Evolutionary conservation across 176 grass and related monocot species (phyloP).

Genomic region (Leersia perrieri): DNA sequence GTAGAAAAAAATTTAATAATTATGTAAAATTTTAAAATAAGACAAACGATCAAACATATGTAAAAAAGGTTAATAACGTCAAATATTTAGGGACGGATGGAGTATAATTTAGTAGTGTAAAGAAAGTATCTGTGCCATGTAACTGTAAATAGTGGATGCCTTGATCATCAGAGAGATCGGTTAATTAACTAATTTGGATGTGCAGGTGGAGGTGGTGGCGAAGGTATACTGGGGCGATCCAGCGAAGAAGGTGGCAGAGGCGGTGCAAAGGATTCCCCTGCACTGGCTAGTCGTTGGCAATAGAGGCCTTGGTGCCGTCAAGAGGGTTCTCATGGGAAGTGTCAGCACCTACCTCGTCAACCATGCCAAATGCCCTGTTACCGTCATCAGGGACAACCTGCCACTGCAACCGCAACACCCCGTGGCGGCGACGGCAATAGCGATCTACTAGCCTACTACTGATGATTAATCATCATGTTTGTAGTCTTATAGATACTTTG

Average conservation of each 20-base stretch:
- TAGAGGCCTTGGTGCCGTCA: slow-evolving; percentile 46
- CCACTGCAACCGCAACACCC: background rate
- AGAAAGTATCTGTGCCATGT: no score
- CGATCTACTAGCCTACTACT: no score
- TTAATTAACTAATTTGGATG: background rate
- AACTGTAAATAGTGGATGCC: no score
- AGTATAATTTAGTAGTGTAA: no score
- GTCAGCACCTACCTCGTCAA: slow-evolving; percentile 56
- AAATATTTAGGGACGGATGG: no score
- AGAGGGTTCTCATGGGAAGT: slow-evolving; percentile 61
- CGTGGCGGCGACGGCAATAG: background rate
- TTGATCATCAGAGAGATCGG: background rate
- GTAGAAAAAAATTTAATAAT: no score
- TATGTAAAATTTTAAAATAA: no score
- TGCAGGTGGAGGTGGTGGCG: slow-evolving; percentile 47
- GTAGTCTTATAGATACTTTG: no score
- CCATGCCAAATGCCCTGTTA: slow-evolving; percentile 52
- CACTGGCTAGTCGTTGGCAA: slow-evolving; percentile 49
- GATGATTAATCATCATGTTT: background rate
- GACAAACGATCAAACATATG: no score
- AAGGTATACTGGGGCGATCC: slow-evolving; percentile 65
- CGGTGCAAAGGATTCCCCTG: slow-evolving; percentile 46
- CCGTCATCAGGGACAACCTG: slow-evolving; percentile 49
- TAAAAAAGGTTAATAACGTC: no score
- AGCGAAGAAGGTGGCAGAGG: slow-evolving; percentile 45